Percentiles rank a stretch among this genome's conserved stretches.
Conservation (phyloP, 352 stramenopile species). For the Blastocystis sp. region DNA sequence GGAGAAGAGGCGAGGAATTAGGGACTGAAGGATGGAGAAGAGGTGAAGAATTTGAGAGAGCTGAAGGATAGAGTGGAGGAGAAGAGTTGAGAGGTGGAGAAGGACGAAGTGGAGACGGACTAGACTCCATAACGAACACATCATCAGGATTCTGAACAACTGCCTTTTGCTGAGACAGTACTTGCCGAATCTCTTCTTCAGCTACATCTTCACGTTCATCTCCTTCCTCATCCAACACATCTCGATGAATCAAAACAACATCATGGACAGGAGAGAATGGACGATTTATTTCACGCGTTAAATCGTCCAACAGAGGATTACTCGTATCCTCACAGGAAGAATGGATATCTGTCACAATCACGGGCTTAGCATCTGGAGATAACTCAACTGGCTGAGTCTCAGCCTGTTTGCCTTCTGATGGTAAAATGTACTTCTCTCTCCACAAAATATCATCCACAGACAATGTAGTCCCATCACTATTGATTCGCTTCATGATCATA, state of each 20-base stretch:
- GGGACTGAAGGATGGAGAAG: background rate
- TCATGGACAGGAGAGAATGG: too few relatives aligned
- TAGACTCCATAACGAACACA: background rate
- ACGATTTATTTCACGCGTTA: background rate
- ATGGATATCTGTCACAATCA: background rate
- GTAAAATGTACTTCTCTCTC: slow-evolving; percentile 25
- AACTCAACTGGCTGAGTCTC: background rate
- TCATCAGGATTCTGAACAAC: background rate
- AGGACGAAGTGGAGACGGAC: background rate
- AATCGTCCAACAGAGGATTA: background rate
- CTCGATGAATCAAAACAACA: slow-evolving; percentile 32
- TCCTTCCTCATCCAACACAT: background rate
- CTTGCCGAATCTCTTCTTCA: background rate
- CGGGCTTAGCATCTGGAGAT: background rate
- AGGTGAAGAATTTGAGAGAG: background rate
- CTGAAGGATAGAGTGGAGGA: background rate
- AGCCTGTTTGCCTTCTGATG: background rate
- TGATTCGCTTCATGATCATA: background rate
- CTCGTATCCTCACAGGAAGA: background rate
- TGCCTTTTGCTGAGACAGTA: background rate
- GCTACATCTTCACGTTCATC: background rate
- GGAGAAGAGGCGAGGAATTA: background rate
- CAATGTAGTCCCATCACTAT: background rate
- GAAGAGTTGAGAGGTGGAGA: background rate
- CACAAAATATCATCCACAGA: slow-evolving; percentile 52